Percentiles rank a stretch among this genome's conserved stretches.
These are phyloP conservation scores for Licmophora abbreviata DNA, from an alignment of 108 stramenopile species.

Conservation along the genomic window DNA sequence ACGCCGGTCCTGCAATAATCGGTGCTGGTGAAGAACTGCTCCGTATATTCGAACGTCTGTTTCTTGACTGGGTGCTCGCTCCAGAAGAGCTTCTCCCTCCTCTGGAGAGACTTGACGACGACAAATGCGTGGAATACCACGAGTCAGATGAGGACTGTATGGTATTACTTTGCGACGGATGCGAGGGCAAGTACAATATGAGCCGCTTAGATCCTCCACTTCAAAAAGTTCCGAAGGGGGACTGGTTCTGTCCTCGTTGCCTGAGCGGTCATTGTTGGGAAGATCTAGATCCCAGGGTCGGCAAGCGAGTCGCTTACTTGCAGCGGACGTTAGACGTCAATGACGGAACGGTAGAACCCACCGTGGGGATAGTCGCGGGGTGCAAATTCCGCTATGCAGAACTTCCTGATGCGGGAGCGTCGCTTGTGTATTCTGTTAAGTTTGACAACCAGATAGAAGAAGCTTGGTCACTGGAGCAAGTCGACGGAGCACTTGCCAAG, in stretches of 20 bases:
- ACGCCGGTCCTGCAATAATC: conserved; percentile 62
- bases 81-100: conserved; percentile 42
- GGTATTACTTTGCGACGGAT: conserved; percentile 81
- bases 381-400: conserved; percentile 27
- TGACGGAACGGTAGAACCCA: conserved; percentile 4
- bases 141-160: conserved; percentile 55
- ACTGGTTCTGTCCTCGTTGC: conserved; percentile 87
- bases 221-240: conserved; percentile 63
- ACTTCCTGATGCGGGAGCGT: conserved; percentile 12
- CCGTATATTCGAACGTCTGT: conserved; percentile 73
- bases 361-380: too few relatives aligned
- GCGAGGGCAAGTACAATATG: conserved; percentile 90
- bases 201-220: conserved; percentile 65
- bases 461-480: conserved; percentile 38
- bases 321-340: background rate
- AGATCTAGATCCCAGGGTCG: conserved; percentile 70
- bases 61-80: conserved; percentile 83
- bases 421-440: conserved; percentile 47
- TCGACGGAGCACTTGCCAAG: conserved; percentile 40
- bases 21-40: conserved; percentile 69
- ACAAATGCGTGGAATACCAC: conserved; percentile 72
- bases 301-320: conserved; percentile 45
- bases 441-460: conserved; percentile 30
- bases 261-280: conserved; percentile 68
- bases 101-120: conserved; percentile 70